These are phyloP conservation scores for Excoecaria cochinchinensis DNA, from an alignment of 345 rosid species.

Conservation along the genomic window DNA sequence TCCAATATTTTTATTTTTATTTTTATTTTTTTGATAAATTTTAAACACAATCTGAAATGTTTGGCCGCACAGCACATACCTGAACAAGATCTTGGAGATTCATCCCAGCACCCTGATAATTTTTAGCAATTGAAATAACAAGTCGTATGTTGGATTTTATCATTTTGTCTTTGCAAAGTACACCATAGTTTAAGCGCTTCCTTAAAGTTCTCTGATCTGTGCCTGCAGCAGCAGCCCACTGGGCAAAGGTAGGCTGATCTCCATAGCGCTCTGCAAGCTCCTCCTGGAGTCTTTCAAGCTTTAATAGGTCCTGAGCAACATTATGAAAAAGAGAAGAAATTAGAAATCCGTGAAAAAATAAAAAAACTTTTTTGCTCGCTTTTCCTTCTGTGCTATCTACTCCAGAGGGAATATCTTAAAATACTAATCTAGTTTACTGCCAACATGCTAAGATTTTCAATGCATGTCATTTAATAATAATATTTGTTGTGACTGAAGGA, in stretches of 20 bases:
- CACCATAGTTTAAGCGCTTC: slow-evolving; percentile 65
- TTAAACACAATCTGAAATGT: background rate
- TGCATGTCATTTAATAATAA: background rate
- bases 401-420: background rate
- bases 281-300: slow-evolving; percentile 74
- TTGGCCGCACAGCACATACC: slow-evolving; percentile 40
- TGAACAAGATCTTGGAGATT: slow-evolving; percentile 94
- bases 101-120: slow-evolving; percentile 87
- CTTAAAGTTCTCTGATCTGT: slow-evolving; percentile 69
- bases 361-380: background rate
- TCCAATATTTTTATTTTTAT: too few species aligned
- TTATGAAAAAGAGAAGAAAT: slow-evolving; percentile 8
- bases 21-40: too few species aligned
- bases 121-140: slow-evolving; percentile 93
- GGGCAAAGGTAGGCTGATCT: slow-evolving; percentile 66
- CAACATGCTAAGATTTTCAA: background rate
- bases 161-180: slow-evolving; percentile 84
- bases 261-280: slow-evolving; percentile 72
- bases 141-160: slow-evolving; percentile 92
- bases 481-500: background rate
- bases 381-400: background rate
- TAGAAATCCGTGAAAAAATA: slow-evolving; percentile 16
- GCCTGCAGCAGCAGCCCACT: slow-evolving; percentile 95
- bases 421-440: slow-evolving; percentile 1
- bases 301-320: slow-evolving; percentile 64